A percentile compares a stretch with the other conserved stretches of the same genome.
These are phyloP conservation scores for Quercus berberidifolia DNA, from an alignment of 306 rosid genomes.

Conservation along the genomic window DNA sequence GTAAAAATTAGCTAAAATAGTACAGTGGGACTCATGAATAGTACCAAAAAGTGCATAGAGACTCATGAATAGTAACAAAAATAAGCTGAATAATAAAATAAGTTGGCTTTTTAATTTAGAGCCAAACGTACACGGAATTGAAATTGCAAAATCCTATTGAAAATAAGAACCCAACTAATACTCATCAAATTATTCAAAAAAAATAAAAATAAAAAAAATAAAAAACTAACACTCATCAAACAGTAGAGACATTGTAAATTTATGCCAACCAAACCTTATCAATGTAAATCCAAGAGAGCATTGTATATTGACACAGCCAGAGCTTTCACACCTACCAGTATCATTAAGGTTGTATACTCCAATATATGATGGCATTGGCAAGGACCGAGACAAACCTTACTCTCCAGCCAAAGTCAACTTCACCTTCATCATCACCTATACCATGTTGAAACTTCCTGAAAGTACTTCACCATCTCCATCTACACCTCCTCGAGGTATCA, in stretches of 20 bases:
- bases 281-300: neutral
- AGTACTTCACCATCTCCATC: neutral
- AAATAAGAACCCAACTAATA: too few relatives aligned
- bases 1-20: too few relatives aligned
- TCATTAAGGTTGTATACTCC: neutral
- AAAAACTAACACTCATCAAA: too few relatives aligned
- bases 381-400: too few relatives aligned
- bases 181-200: too few relatives aligned
- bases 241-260: too few relatives aligned
- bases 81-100: too few relatives aligned
- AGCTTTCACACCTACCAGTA: neutral
- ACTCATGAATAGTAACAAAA: too few relatives aligned
- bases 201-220: too few relatives aligned
- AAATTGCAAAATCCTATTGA: too few relatives aligned
- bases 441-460: neutral
- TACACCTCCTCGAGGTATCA: neutral
- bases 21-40: rapidly evolving
- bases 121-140: rapidly evolving
- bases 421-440: neutral
- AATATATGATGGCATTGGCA: neutral
- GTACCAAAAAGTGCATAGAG: too few relatives aligned
- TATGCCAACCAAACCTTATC: neutral
- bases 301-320: neutral
- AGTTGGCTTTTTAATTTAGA: rapidly evolving
- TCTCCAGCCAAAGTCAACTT: too few relatives aligned